Evolutionary conservation across 2,329 filamentous ascomycete species (phyloP), one percentile per base, ranked within the genome.

Genomic region (Alternaria rosae): DNA sequence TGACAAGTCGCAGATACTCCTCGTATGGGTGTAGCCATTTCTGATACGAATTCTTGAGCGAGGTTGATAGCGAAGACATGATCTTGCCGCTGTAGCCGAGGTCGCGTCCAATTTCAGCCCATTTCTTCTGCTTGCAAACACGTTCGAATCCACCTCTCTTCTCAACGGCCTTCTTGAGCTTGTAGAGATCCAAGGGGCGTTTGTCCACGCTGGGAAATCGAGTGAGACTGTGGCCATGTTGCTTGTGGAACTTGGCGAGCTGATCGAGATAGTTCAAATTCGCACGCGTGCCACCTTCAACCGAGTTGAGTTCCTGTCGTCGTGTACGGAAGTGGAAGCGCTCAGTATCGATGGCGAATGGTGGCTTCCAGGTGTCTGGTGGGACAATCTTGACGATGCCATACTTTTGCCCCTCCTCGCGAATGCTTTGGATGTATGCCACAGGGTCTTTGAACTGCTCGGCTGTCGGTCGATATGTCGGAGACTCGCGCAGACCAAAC

Each of bases 51-150:
- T 99, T 99, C 79, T 98, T 99, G 43, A 99, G 86, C 6, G 95
- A 98, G 0, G 95, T 99, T 6, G 95, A 99, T 48, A 99, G 83
- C 9, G 95, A 98, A 3, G 94, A 98, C 95, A 99, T 99, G 66
- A 99, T 99, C 83, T 99, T 99, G 76, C 95, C 95, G 76, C 94
- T 98, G 81, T 99, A 99, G 57, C 95, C 95, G 50, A 99, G 83
- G 77, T 98, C 95, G 74, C 95, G 89, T 32, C 95, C 95, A 71
- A 99, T 98, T 79, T 99, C 95, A 15, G 95, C 95, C 95, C 95
- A 99, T 82, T 98, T 98, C 82, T 99, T 99, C 58, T 91, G 86
- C 80, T 97, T 97, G 85, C 95, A 99, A 45, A 99, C 95, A 75
- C 92, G 92, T 57, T 97, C 94, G 72, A 99, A 99, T 4, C 95